phyloP scores from a whole-genome alignment of 2,329 filamentous ascomycete species.

The Fusarium acutatum region DNA sequence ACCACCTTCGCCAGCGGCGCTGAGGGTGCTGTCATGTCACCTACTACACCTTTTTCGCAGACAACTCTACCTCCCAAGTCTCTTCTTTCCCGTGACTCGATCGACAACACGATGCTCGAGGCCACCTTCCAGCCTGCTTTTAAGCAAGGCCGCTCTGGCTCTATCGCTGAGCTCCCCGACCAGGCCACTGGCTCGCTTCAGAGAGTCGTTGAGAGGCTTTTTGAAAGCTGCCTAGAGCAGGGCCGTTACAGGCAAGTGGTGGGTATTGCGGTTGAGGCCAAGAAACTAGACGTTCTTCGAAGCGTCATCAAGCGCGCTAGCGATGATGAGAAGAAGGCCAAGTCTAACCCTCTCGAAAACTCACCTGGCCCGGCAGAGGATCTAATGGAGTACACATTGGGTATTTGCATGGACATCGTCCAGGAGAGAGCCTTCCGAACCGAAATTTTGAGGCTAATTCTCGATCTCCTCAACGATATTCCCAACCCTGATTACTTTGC shows the following conservation, averaged over 20 bases:
- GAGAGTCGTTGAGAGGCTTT: constrained; percentile 84
- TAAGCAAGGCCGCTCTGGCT: constrained; percentile 64
- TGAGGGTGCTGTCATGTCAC: constrained; percentile 81
- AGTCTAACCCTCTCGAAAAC: constrained; percentile 61
- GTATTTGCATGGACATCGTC: constrained; percentile 97
- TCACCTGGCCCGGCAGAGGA: constrained; percentile 77
- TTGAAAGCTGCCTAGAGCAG: constrained; percentile 86
- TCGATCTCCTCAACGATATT: constrained; percentile 94
- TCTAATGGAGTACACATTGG: constrained; percentile 93
- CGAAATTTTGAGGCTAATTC: constrained; percentile 87
- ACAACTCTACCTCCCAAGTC: constrained; percentile 94
- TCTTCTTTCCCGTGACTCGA: constrained; percentile 83
- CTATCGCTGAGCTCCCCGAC: constrained; percentile 72
- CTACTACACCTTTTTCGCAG: constrained; percentile 94
- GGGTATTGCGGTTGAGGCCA: constrained; percentile 94
- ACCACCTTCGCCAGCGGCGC: constrained; percentile 78
- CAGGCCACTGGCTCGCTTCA: constrained; percentile 82
- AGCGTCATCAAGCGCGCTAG: constrained; percentile 89
- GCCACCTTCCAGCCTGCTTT: constrained; percentile 62
- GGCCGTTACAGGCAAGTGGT: constrained; percentile 95
- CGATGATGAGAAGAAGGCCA: constrained; percentile 79
- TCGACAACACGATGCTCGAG: constrained; percentile 70
- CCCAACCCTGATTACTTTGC: constrained; percentile 96
- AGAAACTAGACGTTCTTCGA: constrained; percentile 87
- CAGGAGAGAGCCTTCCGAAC: constrained; percentile 88